Evolutionary conservation across 2,329 filamentous ascomycete genomes (phyloP), one percentile per base, ranked within the genome.

Genomic region (Sporothrix pseudoabietina): DNA sequence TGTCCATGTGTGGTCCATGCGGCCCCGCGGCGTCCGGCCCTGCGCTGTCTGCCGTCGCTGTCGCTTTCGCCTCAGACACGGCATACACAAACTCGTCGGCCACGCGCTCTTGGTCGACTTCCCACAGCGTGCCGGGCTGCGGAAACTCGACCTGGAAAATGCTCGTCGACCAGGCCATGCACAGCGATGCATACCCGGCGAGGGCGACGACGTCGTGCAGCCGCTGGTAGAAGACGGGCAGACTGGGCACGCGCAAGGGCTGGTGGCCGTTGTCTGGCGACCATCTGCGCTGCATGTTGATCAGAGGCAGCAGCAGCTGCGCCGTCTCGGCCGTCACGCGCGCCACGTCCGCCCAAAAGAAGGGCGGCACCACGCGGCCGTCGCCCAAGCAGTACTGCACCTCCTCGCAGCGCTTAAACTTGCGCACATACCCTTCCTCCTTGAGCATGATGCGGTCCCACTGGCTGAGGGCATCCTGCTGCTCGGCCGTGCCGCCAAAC

Each of bases 261-360:
- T 7, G n/a, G 1, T 4, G 1, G 44, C 12, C 39, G 44, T 49
- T 49, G 44, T 49, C 44, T 49, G 44, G 22, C 9, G 44, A 39
- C 47, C 70, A 16, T 5, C 9, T 49, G 69, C 71, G 78, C 74
- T 80, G 76, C 52, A 81, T 55, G 35, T 78, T 77, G 55, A 82
- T 44, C 6, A 84, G 47, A 1, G 83, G 83, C 32, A 83, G 76
- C 52, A 85, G 79, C 49, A 84, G 75, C 12, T 77, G 73, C 4
- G 79, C 76, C 2, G 80, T 77, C 72, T 80, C 78, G 1, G 79
- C 77, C 1, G 82, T 75, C 32, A 83, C 75, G 16, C 77, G 75
- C 68, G 83, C 83, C 10, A 84, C 81, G 10, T 72, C 70, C 1
- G 75, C 61, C 82, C 82, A 85, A 77, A 85, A 85, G 2, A 77